A percentile compares a stretch with the other conserved stretches of the same genome.
Evolutionary conservation across 225 moss, liverwort and hornwort genomes (phyloP).

Genomic region (Bryoerythrophyllum caledonicum): DNA sequence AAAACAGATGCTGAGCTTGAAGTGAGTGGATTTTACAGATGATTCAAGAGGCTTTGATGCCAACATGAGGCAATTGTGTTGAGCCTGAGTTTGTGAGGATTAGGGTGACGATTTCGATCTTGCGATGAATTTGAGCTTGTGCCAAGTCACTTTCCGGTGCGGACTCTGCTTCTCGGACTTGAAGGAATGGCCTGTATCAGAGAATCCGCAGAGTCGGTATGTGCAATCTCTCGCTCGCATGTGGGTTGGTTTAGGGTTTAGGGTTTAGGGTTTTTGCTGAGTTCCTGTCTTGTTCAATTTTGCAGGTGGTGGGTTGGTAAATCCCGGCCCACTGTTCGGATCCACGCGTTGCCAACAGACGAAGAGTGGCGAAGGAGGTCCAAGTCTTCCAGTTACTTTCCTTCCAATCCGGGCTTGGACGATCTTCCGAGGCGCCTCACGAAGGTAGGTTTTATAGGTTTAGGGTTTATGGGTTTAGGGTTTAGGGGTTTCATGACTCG

Average conservation of each 20-base stretch:
- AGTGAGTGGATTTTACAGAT: background rate
- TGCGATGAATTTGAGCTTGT: conserved; percentile 40
- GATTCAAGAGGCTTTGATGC: background rate
- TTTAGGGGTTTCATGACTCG: no score
- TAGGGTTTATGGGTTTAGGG: no score
- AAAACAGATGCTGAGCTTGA: background rate
- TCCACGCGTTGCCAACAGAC: conserved; percentile 41
- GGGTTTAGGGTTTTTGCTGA: background rate
- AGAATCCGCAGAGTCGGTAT: conserved; percentile 20
- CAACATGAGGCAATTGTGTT: background rate
- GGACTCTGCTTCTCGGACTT: conserved; percentile 10
- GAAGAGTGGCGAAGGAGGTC: conserved; percentile 37
- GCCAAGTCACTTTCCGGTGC: conserved; percentile 17
- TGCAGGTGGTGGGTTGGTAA: conserved; percentile 21
- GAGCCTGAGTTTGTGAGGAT: background rate
- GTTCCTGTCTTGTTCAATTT: background rate
- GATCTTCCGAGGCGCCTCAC: conserved; percentile 34
- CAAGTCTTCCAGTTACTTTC: conserved; percentile 29
- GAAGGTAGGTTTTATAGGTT: conserved; percentile 17
- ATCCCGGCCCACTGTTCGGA: conserved; percentile 11
- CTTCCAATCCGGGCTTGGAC: conserved; percentile 31
- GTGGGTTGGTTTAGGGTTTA: background rate
- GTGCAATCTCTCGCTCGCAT: background rate
- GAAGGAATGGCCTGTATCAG: background rate
- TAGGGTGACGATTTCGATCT: background rate